A percentile compares a stretch with the other conserved stretches of the same genome.
phyloP scores from a whole-genome alignment of 164 flowering plant species.

The Nymphaea thermarum region DNA sequence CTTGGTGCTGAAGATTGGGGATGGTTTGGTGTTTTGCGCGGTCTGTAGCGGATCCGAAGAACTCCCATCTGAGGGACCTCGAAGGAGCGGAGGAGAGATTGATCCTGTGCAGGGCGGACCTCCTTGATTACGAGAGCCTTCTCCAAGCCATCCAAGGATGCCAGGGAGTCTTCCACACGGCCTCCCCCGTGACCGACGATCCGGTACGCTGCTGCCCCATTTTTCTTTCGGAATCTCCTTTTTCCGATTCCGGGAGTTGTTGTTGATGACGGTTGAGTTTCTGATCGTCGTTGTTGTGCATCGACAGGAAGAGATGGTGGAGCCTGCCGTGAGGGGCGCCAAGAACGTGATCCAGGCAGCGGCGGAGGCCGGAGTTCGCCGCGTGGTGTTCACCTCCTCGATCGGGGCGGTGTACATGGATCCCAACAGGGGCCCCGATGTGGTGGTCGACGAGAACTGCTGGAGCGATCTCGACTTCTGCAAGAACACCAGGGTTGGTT shows the following conservation, averaged over 20 bases:
- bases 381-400: constrained; percentile 89
- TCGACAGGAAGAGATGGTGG: constrained; percentile 80
- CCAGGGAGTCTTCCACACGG: constrained; percentile 92
- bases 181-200: constrained; percentile 94
- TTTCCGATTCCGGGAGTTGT: not conserved
- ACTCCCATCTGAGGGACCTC: constrained; percentile 62
- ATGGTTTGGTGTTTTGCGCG: not conserved
- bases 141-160: constrained; percentile 66
- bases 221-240: not conserved
- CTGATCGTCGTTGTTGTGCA: not conserved
- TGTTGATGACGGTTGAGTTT: not conserved
- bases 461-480: constrained; percentile 99
- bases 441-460: constrained; percentile 80
- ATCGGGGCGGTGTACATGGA: constrained; percentile 94
- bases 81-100: constrained; percentile 72
- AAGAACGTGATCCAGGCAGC: constrained; percentile 78
- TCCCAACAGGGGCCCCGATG: constrained; percentile 66
- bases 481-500: constrained; percentile 78
- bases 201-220: constrained; percentile 28
- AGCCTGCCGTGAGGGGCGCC: constrained; percentile 87
- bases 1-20: not conserved
- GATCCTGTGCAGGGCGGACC: constrained; percentile 61
- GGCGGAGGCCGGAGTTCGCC: constrained; percentile 60
- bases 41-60: constrained; percentile 73
- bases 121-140: constrained; percentile 60